Base-by-base conservation (phyloP, 192 early-diverging fungal species). In the Haplosporangium gracile region DNA sequence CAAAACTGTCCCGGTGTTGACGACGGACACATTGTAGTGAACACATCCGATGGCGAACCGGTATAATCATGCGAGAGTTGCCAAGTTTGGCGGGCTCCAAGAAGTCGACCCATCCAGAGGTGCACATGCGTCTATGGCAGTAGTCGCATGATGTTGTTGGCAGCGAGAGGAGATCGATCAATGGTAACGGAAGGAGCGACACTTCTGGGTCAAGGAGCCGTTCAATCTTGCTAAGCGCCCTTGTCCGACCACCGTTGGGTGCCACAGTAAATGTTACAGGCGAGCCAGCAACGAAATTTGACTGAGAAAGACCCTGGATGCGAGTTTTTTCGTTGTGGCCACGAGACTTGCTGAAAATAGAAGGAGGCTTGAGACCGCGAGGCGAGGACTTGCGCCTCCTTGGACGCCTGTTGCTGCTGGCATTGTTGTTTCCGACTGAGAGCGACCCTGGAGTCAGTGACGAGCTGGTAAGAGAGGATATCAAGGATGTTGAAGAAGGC, bases 101-200 rank as follows among this genome's bases (percentile, higher is more conserved):
- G 26, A 86, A 86, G 39, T 80, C 78, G 36, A 86, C 53, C 83
- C 83, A 86, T 49, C 83, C 83, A 32, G 83, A 86, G 8, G 74
- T 86, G 24, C 57, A 86, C 83, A 86, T 86, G n/a, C 79, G 75
- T 6, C 75, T 75, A 34, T 36, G 32, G 26, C 83, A 86, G 18
- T 81, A 86, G 40, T 86, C 83, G 51, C 83, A 86, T 6, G 51
- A 13, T 0, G 83, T 86, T 2, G 72, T 80, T 1, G 83, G 78
- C 16, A 42, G 39, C 13, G 70, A 68, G 40, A 86, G 40, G 0
- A 77, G 45, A 0, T 86, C 75, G 60, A 86, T 86, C 22, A 86
- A 47, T 20, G 71, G 11, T 15, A 81, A 40, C 0, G 83, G 83
- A 5, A 86, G 40, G 51, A 74, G 47, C 8, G 83, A 86, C 2